Evolutionary conservation across 306 rosid genomes (phyloP).

Genomic region (Leucaena leucocephala): DNA sequence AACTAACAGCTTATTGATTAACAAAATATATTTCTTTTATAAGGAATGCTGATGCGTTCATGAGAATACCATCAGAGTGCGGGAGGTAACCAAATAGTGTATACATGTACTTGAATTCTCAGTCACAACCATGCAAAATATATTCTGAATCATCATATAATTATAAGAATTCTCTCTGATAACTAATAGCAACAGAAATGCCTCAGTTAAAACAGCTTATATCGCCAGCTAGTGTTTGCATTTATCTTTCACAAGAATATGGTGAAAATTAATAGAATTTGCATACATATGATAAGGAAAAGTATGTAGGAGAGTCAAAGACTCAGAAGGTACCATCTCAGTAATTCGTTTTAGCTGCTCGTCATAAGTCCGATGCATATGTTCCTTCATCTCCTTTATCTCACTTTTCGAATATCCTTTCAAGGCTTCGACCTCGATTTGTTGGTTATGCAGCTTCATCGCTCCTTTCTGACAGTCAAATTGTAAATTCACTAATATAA

Average conservation of each 20-base stretch:
- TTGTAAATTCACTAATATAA: conserved; percentile 6
- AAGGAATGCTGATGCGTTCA: background rate
- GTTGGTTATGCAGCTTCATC: conserved; percentile 54
- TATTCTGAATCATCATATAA: background rate
- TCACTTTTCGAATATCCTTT: conserved; percentile 57
- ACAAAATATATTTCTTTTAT: background rate
- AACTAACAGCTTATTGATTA: too few relatives aligned
- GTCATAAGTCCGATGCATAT: conserved; percentile 61
- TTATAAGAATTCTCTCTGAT: background rate
- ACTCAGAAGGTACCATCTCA: conserved; percentile 63
- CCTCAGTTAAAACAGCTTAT: background rate
- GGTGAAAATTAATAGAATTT: background rate
- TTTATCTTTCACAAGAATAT: conserved; percentile 4
- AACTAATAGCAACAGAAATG: background rate
- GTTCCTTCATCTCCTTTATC: conserved; percentile 51
- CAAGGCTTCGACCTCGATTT: conserved; percentile 53
- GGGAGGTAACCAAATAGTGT: background rate
- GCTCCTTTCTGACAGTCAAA: conserved; percentile 68
- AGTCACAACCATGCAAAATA: background rate
- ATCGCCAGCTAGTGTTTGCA: background rate
- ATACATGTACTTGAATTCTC: background rate
- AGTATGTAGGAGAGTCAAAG: background rate
- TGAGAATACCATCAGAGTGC: background rate
- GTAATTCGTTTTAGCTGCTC: conserved; percentile 77
- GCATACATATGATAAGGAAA: background rate